Percentiles rank a stretch among this genome's conserved stretches.
Evolutionary conservation across 176 grass and related monocot genomes (phyloP).

Genomic region (Phoenix dactylifera): DNA sequence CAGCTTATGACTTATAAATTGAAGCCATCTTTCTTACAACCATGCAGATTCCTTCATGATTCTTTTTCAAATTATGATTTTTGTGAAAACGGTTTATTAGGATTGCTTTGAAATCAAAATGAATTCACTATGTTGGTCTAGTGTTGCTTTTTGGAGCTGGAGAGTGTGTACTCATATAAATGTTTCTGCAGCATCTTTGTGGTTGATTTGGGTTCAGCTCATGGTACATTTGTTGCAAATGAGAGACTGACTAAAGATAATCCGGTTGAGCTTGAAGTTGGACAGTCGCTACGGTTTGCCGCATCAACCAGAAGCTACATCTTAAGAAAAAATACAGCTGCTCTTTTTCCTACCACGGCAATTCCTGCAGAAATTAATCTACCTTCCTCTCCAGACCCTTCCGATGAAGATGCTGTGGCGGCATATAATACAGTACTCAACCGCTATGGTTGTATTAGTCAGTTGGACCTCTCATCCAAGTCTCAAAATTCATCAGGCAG

Average conservation of each 20-base stretch:
- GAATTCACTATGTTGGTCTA: no score
- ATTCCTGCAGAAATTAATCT: conserved; percentile 61
- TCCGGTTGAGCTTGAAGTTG: conserved; percentile 89
- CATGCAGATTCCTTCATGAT: no score
- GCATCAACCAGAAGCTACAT: conserved; percentile 87
- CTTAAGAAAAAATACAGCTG: conserved; percentile 58
- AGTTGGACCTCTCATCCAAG: conserved; percentile 29
- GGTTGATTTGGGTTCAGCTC: conserved; percentile 83
- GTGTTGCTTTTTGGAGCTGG: no score
- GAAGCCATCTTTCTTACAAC: no score
- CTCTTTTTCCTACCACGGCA: conserved; percentile 43
- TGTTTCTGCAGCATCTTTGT: conserved; percentile 62
- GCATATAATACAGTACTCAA: conserved; percentile 96
- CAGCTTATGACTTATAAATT: no score
- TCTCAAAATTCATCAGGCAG: conserved; percentile 23
- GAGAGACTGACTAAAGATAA: conserved; percentile 82
- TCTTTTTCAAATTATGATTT: no score
- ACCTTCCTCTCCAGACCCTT: conserved; percentile 83
- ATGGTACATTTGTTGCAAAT: conserved; percentile 96
- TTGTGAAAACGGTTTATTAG: no score
- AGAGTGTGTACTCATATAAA: background rate
- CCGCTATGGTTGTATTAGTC: conserved; percentile 52
- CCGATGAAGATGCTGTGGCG: conserved; percentile 75
- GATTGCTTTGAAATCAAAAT: no score
- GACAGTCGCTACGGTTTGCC: conserved; percentile 87